Percentiles rank a stretch among this genome's conserved stretches.
Evolutionary conservation across 169 alveolate genomes (phyloP).

Genomic region (Neospora caninum): DNA sequence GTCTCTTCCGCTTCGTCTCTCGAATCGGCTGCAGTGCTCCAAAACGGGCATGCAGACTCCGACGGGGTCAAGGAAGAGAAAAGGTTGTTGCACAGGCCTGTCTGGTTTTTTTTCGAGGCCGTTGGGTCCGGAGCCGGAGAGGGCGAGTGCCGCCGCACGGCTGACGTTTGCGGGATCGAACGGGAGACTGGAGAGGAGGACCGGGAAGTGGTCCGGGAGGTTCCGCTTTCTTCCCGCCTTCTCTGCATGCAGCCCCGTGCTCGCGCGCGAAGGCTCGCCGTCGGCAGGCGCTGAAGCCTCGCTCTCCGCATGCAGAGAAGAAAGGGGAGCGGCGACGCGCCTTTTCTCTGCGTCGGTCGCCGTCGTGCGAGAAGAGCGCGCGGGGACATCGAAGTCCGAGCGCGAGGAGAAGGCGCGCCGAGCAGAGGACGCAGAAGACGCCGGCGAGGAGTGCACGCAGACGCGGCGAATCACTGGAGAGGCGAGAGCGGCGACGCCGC

Average conservation of each 20-base stretch:
- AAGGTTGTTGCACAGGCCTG: conserved; percentile 17
- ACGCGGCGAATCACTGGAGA: background rate
- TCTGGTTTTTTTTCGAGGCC: background rate
- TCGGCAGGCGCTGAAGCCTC: background rate
- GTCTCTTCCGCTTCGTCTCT: background rate
- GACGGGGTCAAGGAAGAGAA: conserved; percentile 40
- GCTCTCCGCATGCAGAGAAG: background rate
- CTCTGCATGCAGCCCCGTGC: background rate
- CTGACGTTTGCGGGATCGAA: background rate
- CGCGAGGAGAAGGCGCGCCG: background rate
- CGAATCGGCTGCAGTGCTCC: conserved; percentile 33
- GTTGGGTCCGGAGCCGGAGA: background rate
- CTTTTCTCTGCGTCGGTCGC: background rate
- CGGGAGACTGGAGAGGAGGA: background rate
- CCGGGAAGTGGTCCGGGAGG: conserved; percentile 11
- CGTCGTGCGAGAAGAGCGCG: conserved; percentile 1
- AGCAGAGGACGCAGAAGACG: background rate
- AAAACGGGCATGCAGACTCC: conserved; percentile 42
- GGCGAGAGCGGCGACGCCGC: background rate
- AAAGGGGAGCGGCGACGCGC: background rate
- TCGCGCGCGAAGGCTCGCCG: background rate
- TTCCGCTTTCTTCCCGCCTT: background rate
- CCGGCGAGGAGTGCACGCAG: background rate
- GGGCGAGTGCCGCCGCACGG: background rate
- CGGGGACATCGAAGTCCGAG: conserved; percentile 23